Conservation (phyloP, 495 filamentous ascomycete species). For the Niebla homalea region DNA sequence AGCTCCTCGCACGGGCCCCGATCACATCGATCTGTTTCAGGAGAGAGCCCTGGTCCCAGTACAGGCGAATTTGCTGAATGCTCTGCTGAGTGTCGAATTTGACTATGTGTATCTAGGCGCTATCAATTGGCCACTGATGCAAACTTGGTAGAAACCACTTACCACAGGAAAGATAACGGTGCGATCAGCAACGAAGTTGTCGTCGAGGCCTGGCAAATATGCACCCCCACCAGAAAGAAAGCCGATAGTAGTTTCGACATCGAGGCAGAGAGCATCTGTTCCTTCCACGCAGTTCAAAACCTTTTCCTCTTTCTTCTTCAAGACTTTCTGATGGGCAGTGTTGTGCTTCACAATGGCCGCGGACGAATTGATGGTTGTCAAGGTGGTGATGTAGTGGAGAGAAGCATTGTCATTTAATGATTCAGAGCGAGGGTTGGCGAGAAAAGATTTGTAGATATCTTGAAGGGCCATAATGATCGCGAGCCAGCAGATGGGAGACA, state of each 20-base stretch:
- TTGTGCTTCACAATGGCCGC: conserved; percentile 71
- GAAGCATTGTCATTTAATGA: conserved; percentile 58
- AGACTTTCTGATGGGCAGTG: conserved; percentile 43
- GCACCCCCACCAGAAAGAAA: conserved; percentile 70
- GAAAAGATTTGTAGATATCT: conserved; percentile 63
- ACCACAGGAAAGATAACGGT: conserved; percentile 73
- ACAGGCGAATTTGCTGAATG: conserved; percentile 73
- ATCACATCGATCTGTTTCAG: conserved; percentile 91
- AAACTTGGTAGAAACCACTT: conserved; percentile 21
- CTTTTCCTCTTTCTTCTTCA: conserved; percentile 67
- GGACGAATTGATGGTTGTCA: conserved; percentile 53
- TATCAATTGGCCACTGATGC: not conserved
- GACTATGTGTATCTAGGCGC: conserved; percentile 71
- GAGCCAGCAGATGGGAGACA: too few relatives aligned
- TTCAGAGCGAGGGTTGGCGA: conserved; percentile 51
- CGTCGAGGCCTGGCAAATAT: conserved; percentile 80
- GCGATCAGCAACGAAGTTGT: conserved; percentile 85
- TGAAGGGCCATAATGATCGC: conserved; percentile 31
- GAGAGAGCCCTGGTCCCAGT: conserved; percentile 90
- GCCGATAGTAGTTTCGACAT: conserved; percentile 72
- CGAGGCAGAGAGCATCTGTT: conserved; percentile 52
- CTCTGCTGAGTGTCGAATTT: conserved; percentile 61
- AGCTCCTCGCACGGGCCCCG: conserved; percentile 71
- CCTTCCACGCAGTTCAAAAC: conserved; percentile 60
- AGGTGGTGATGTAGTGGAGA: conserved; percentile 86